Base-by-base conservation (phyloP, 2,329 filamentous ascomycete species). In the Sordariomycetes sp. region DNA sequence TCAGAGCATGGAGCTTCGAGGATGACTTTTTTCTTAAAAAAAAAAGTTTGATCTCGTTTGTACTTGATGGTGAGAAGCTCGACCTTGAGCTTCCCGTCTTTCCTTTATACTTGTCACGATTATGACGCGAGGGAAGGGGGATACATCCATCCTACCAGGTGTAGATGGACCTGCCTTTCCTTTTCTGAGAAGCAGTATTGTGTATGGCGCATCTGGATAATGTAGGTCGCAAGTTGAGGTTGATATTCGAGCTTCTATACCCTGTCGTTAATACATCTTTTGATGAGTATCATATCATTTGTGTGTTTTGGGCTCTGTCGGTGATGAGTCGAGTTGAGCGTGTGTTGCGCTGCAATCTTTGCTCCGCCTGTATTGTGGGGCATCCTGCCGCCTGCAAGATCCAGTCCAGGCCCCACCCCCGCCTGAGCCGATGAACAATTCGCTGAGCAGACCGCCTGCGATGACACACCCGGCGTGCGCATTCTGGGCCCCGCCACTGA, bases 171-270 rank as follows among this genome's bases (percentile, higher is more conserved):
- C 15, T 15, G 57, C 8, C 32, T 28, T 55, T 42, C 10, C 32
- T n/a, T 22, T 24, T 22, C 15, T 10, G 35, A 22, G 17, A 4
- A 48, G 35, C 15, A 28, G 20, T 53, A 36, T 15, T n/a, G n/a
- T 55, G 42, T 10, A 48, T 7, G 39, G 54, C 39, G 39, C 39
- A n/a, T 45, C 35, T 24, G 54, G 17, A 20, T 25, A 25, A 48
- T 3, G 39, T 36, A n/a, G 25, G 48, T 55, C 10, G 32, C 24
- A 34, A 54, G 34, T 15, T 28, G 24, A 48, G 42, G 28, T 32
- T 28, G 39, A 55, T 36, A 20, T 53, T 35, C 20, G 45, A 45
- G 54, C 36, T 45, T 45, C 25, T 45, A 55, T 55, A 55, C 54
- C 39, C 39, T 45, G 17, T 45, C 17, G 6, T 45, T 45, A n/a